Evolutionary conservation across 306 rosid species (phyloP).

Genomic region (Ammopiptanthus mongolicus): DNA sequence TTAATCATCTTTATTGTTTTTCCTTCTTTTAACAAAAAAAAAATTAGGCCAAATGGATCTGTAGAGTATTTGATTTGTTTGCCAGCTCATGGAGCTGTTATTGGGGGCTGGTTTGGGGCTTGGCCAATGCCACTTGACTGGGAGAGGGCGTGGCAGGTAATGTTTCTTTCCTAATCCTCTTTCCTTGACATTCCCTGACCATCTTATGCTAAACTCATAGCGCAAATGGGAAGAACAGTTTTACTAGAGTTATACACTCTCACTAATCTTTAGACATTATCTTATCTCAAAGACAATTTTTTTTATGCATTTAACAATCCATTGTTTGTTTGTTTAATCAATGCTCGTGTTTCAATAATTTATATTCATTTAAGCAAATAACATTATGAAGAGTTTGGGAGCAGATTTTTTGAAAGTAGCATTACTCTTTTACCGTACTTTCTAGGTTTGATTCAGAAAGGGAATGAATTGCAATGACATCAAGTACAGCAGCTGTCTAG

Average conservation of each 20-base stretch:
- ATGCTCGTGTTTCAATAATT: neutral
- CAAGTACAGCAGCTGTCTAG: neutral
- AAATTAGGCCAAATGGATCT: conserved; percentile 60
- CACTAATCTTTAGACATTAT: neutral
- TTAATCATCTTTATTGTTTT: neutral
- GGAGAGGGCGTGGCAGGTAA: conserved; percentile 97
- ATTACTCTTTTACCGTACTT: neutral
- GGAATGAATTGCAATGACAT: neutral
- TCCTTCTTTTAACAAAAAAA: neutral
- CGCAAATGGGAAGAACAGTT: neutral
- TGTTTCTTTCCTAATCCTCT: neutral
- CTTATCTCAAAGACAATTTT: neutral
- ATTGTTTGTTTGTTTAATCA: neutral
- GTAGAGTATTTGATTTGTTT: conserved; percentile 67
- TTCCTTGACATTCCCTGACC: neutral
- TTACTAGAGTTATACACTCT: neutral
- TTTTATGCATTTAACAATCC: neutral
- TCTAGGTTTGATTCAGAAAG: neutral
- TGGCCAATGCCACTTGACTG: conserved; percentile 99
- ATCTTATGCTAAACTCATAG: neutral
- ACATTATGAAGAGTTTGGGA: neutral
- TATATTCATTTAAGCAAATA: neutral
- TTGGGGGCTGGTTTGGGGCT: conserved; percentile 97
- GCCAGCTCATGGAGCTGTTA: conserved; percentile 82
- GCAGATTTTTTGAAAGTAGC: neutral